Evolutionary conservation across 73 alveolate species (phyloP), one percentile per base, ranked within the genome.

Genomic region (Paramecium octaurelia): DNA sequence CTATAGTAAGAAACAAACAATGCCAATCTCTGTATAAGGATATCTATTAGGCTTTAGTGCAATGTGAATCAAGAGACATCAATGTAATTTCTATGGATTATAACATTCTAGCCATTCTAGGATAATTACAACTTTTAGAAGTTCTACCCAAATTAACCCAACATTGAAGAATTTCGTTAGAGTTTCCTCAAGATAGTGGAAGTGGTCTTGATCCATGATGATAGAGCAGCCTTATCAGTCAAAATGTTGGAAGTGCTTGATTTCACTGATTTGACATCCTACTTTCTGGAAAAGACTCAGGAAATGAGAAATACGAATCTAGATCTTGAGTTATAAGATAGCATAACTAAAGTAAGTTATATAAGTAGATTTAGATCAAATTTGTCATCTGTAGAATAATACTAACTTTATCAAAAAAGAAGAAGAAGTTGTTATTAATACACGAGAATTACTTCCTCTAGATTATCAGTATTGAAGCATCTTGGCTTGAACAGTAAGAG

Each of bases 291-390:
- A 21, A 80, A 80, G 48, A 46, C 73, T 2, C 12, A 80, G 6
- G 91, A 80, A 48, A 80, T 80, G 91, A 80, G 91, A 48, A 80
- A 80, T 35, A 80, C 73, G 2, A 46, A 43, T 3, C n/a, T 80
- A 80, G 91, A 80, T 10, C 21, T 42, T 23, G 43, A 40, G 6
- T 31, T 80, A 80, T 80, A 80, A 11, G 91, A 80, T 8, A 23
- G 57, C 18, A 46, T 80, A n/a, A 43, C 57, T n/a, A 24, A 80
- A 48, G 43, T 80, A 44, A 29, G 8, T 31, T 64, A 7, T 64
- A 12, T 64, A 0, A 6, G 6, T 54, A 54, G 3, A 4, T 6
- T 1, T 11, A 64, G 84, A 64, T 64, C 1, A 80, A 80, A 80
- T 23, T 48, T 38, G 57, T 24, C 0, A 80, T 64, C 8, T 34